Percentiles rank a stretch among this genome's conserved stretches.
phyloP scores from a whole-genome alignment of 371 early-diverging fungal genomes.

The Synchytrium microbalum region DNA sequence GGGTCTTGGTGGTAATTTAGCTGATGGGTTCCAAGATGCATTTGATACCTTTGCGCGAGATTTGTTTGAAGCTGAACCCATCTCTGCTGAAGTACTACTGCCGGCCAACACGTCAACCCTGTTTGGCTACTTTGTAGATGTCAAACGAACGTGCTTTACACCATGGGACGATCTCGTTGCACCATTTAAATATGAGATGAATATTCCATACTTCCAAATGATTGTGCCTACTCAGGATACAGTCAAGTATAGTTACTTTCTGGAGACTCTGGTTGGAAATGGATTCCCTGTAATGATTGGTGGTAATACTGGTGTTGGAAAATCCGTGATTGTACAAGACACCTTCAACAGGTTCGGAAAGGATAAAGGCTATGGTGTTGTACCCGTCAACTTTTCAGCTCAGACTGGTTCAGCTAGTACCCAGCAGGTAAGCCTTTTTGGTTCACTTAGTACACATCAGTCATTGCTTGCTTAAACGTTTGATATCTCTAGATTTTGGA shows the following conservation, averaged over 20 bases:
- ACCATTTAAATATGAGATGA: constrained; percentile 34
- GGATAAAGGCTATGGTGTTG: constrained; percentile 26
- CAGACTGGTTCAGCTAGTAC: constrained; percentile 46
- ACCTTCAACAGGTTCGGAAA: constrained; percentile 34
- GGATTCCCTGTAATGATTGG: constrained; percentile 40
- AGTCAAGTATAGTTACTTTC: constrained; percentile 41
- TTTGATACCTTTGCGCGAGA: constrained; percentile 48
- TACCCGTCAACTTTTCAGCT: constrained; percentile 46
- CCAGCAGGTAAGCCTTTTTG: constrained; percentile 31
- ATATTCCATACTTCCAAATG: constrained; percentile 50
- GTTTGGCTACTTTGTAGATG: constrained; percentile 41
- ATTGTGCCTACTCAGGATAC: constrained; percentile 52
- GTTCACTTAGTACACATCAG: no score
- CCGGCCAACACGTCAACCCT: constrained; percentile 33
- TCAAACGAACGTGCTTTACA: constrained; percentile 30
- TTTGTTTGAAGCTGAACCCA: constrained; percentile 29
- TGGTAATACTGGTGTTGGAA: constrained; percentile 51
- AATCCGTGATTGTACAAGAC: constrained; percentile 45
- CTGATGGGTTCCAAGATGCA: constrained; percentile 43
- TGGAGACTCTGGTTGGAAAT: constrained; percentile 37
- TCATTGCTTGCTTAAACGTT: not conserved
- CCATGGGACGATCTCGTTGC: constrained; percentile 50
- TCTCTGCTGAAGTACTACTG: constrained; percentile 32
- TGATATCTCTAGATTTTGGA: constrained; percentile 23
- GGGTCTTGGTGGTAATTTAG: constrained; percentile 45